These are phyloP conservation scores for Podochytrium sp. DNA, from an alignment of 192 early-diverging fungal genomes.

Conservation along the genomic window DNA sequence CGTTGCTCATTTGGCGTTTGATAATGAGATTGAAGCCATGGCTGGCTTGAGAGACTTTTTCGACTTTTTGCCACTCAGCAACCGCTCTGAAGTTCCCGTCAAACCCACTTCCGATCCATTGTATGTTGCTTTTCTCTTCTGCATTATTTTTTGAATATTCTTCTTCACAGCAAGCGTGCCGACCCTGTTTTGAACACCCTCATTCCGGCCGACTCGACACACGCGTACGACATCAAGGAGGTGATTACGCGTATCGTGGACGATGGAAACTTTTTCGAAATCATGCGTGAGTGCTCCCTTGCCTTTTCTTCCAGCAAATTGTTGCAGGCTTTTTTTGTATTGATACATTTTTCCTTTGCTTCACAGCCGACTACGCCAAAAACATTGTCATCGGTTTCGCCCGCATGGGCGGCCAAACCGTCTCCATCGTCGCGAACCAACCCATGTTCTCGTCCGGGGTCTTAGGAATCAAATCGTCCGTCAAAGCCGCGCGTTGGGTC, in stretches of 20 bases:
- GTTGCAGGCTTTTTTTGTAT: too few species aligned
- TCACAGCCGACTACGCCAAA: conserved; percentile 86
- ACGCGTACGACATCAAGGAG: conserved; percentile 94
- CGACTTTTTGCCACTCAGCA: conserved; percentile 86
- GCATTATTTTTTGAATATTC: neutral
- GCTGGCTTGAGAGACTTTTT: conserved; percentile 80
- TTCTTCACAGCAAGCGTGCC: conserved; percentile 53
- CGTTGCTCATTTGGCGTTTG: conserved; percentile 90
- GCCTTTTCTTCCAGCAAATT: too few species aligned
- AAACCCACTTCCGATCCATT: conserved; percentile 68
- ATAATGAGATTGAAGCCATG: conserved; percentile 92
- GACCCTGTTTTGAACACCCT: conserved; percentile 84
- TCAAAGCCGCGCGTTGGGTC: conserved; percentile 95
- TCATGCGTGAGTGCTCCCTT: too few species aligned
- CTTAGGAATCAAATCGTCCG: conserved; percentile 91
- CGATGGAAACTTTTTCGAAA: conserved; percentile 86
- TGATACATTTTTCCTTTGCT: too few species aligned
- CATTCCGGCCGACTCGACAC: conserved; percentile 86
- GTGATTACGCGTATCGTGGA: conserved; percentile 82
- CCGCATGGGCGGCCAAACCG: conserved; percentile 81
- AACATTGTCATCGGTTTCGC: conserved; percentile 93
- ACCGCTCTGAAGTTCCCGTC: conserved; percentile 68
- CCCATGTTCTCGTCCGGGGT: conserved; percentile 94
- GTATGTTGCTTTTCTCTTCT: conserved; percentile 1
- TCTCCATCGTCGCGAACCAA: conserved; percentile 93